Base-by-base conservation (phyloP, 257 asterid species). In the Anisodus acutangulus region DNA sequence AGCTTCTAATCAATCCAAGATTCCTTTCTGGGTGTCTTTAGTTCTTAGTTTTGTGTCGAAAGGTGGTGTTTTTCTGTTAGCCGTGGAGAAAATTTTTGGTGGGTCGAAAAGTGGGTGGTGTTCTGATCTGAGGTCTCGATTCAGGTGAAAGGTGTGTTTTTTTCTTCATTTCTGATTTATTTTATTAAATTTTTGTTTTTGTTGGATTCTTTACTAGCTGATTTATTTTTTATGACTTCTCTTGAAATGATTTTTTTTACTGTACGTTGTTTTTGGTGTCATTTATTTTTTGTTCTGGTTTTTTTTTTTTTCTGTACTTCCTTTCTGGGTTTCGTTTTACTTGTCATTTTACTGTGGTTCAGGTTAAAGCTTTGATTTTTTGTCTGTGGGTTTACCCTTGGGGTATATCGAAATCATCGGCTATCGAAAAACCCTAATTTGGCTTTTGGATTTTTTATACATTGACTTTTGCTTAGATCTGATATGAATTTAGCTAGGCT, bases 381-480 rank as follows among this genome's bases (percentile, higher is more conserved):
- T 53, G 12, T 10, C 7, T 3, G 11, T 15, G 35, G 54, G 53
- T 55, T 6, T 59, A 16, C n/a, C 0, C 4, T 11, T 53, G 70
- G 59, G 47, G 79, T 85, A 59, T 31, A 66, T 62, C 0, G 26
- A 41, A 41, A 45, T 70, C 15, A 41, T 74, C 6, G 22, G 22
- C 9, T 13, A 70, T 54, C 11, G 49, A 37, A 59, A 89, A 92
- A 90, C 93, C 94, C 93, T 93, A 92, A 90, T 49, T 88, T 45
- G 49, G 63, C 82, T 53, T 85, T 9, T 58, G 82, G 82, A 22
- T 55, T 83, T 41, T 84, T 51, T 13, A 78, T 70, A 59, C 26
- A 12, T 22, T 58, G 82, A 82, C 83, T 71, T 60, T 10, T 74
- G 9, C 13, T 71, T 71, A 17, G 37, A n/a, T 53, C 9, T 41